Evolutionary conservation across 2,329 filamentous ascomycete genomes (phyloP).

Genomic region (Parafenestella ontariensis): DNA sequence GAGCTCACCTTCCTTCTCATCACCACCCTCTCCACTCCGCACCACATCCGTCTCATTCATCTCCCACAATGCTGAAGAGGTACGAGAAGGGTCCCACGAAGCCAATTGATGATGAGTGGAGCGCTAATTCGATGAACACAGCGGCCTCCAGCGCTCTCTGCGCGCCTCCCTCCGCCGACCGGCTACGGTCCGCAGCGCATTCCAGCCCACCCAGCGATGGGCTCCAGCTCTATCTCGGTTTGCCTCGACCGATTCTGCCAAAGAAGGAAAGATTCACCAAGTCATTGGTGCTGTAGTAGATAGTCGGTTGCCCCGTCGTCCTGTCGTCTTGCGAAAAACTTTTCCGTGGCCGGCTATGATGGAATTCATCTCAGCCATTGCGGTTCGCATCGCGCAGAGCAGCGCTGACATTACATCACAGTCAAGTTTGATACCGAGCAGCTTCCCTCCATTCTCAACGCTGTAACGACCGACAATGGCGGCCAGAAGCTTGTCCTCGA

Average conservation of each 20-base stretch:
- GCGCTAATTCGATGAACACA: slow-evolving; percentile 54
- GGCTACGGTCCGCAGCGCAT: slow-evolving; percentile 59
- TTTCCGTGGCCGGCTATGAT: slow-evolving; percentile 31
- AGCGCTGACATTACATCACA: slow-evolving; percentile 55
- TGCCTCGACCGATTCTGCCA: slow-evolving; percentile 64
- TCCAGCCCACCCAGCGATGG: slow-evolving; percentile 64
- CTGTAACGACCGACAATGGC: slow-evolving; percentile 88
- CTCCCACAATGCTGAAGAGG: slow-evolving; percentile 68
- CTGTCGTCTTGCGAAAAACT: slow-evolving; percentile 54
- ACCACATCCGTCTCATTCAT: slow-evolving; percentile 50
- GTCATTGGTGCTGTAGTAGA: slow-evolving; percentile 99
- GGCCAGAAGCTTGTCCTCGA: slow-evolving; percentile 95
- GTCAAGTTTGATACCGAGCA: slow-evolving; percentile 97
- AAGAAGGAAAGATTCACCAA: slow-evolving; percentile 72
- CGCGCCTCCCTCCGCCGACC: slow-evolving; percentile 67
- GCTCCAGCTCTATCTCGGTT: slow-evolving; percentile 67
- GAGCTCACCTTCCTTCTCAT: slow-evolving; percentile 28
- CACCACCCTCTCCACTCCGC: slow-evolving; percentile 38
- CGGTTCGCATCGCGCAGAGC: slow-evolving; percentile 35
- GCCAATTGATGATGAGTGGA: slow-evolving; percentile 48
- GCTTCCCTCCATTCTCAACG: slow-evolving; percentile 97
- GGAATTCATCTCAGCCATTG: slow-evolving; percentile 30
- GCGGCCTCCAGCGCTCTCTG: slow-evolving; percentile 71
- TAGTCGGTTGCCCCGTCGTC: slow-evolving; percentile 62
- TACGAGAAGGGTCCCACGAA: slow-evolving; percentile 47